Conservation (phyloP, 2,329 filamentous ascomycete genomes). For the Pseudogymnoascus sp. region DNA sequence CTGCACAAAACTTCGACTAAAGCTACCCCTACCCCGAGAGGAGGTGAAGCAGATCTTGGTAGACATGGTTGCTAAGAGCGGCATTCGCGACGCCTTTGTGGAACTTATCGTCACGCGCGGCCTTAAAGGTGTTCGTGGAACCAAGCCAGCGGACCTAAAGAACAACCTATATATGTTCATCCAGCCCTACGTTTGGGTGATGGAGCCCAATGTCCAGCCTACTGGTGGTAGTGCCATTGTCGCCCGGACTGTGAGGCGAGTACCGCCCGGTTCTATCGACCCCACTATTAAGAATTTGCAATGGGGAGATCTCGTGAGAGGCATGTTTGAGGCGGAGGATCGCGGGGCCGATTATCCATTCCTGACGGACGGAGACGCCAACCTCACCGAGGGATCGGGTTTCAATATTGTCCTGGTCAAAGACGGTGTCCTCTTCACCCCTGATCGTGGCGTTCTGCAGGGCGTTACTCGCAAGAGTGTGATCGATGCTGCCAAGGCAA, state of each 20-base stretch:
- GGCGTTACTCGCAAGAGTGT: conserved; percentile 43
- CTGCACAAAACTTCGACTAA: conserved; percentile 38
- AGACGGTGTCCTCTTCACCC: conserved; percentile 36
- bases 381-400: conserved; percentile 42
- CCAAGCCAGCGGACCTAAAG: conserved; percentile 28
- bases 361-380: conserved; percentile 40
- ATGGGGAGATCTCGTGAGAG: conserved; percentile 41
- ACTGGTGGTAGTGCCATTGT: conserved; percentile 36
- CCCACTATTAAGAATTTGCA: conserved; percentile 45
- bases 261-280: conserved; percentile 39
- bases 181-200: conserved; percentile 41
- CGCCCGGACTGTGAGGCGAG: conserved; percentile 37
- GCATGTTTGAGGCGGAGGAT: conserved; percentile 39
- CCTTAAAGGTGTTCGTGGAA: conserved; percentile 33
- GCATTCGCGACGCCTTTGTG: conserved; percentile 41
- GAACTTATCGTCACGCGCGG: conserved; percentile 44
- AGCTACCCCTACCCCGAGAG: conserved; percentile 34
- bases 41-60: conserved; percentile 34
- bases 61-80: conserved; percentile 38
- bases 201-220: conserved; percentile 37
- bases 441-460: conserved; percentile 39
- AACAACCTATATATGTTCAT: conserved; percentile 41
- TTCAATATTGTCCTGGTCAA: conserved; percentile 42
- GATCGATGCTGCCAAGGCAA: conserved; percentile 33
- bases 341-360: conserved; percentile 41